Evolutionary conservation across 768 basidiomycete species (phyloP), one percentile per base, ranked within the genome.

Genomic region (Suillus placidus): DNA sequence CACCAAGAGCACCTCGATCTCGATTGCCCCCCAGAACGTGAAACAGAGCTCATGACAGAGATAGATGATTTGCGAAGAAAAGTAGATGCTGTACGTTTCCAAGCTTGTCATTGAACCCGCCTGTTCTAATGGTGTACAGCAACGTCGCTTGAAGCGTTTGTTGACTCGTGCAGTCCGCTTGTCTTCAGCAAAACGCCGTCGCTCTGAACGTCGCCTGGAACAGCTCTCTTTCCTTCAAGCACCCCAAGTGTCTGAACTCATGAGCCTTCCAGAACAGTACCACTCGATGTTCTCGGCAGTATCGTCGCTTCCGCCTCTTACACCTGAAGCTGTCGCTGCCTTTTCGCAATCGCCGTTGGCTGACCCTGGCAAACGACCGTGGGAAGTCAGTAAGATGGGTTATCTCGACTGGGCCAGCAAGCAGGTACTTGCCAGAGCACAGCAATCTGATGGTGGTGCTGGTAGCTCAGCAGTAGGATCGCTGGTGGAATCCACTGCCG

Each of bases 321-420:
- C 80, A 4, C 70, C 83, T 9, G 74, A 81, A 32, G 73, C 79
- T 12, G 74, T 81, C 30, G 71, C 80, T 40, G 76, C 81, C 47
- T 67, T 80, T 55, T 74, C 74, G 32, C 71, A 70, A 37, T 32
- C 69, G 18, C 74, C 72, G 4, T 72, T 79, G 32, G 70, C 81
- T 4, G 85, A 88, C 64, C 85, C 88, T 0, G 88, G 90, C 0
- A 92, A 92, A 73, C 84, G 88, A 47, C 84, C 84, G 12, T 95
- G 93, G 93, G 92, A 94, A 77, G 85, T 86, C 43, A 87, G 84
- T 74, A 85, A 85, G 72, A 82, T 84, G 1, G 93, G 91, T 6
- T 95, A 95, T 74, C 72, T 89, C 6, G 87, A 87, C 66, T 95
- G 94, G 94, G 92, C 90, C 0, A 79, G 88, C 1, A 79, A 80